A percentile compares a stretch with the other conserved stretches of the same genome.
These are phyloP conservation scores for Pseudogymnoascus sp. DNA, from an alignment of 2,329 filamentous ascomycete genomes.

Conservation along the genomic window DNA sequence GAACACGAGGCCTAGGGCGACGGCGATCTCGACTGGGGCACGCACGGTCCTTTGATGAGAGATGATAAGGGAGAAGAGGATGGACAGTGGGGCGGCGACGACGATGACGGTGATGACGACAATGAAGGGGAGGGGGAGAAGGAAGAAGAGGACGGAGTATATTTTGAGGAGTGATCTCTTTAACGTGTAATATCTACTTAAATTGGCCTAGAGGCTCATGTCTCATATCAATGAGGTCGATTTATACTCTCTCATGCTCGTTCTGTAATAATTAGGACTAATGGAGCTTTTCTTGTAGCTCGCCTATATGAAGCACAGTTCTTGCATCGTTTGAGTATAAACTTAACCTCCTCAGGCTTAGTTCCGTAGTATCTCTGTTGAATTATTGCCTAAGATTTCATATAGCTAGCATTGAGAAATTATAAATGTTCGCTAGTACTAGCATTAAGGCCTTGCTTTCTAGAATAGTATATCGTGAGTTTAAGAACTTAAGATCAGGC, in stretches of 20 bases:
- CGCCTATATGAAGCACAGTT: too few relatives aligned
- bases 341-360: too few relatives aligned
- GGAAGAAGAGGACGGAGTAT: background rate
- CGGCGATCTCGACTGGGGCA: too few relatives aligned
- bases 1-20: too few relatives aligned
- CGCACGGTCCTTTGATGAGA: too few relatives aligned
- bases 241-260: slow-evolving; percentile 11
- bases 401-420: background rate
- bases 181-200: slow-evolving; percentile 18
- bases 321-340: too few relatives aligned
- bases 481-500: background rate
- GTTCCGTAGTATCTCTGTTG: background rate
- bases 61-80: too few relatives aligned
- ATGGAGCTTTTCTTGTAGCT: background rate
- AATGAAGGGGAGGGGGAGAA: too few relatives aligned
- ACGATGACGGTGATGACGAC: too few relatives aligned
- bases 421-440: background rate
- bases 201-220: slow-evolving; percentile 14
- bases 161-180: slow-evolving; percentile 20
- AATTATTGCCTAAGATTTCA: background rate
- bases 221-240: slow-evolving; percentile 18
- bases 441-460: background rate
- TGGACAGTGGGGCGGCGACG: too few relatives aligned
- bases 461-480: background rate
- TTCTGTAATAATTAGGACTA: slow-evolving; percentile 10